phyloP scores from a whole-genome alignment of 140 eudicot species.

The Stevia rebaudiana region DNA sequence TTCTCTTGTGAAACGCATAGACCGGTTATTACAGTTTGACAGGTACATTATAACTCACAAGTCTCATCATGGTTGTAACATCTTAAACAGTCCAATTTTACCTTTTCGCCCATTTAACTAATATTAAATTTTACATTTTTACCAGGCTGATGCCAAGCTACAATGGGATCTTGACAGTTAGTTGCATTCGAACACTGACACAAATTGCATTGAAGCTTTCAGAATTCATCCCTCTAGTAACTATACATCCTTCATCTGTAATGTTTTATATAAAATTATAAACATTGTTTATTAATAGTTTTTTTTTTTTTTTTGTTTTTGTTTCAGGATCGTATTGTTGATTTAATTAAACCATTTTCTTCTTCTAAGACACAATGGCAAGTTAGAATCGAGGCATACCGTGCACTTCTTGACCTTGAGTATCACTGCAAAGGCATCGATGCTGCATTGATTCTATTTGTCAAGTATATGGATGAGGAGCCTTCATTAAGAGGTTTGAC shows the following conservation, averaged over 20 bases:
- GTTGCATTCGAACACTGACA: slow-evolving; percentile 77
- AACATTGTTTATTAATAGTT: neutral
- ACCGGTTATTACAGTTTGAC: slow-evolving; percentile 88
- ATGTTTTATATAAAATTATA: neutral
- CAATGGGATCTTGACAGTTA: slow-evolving; percentile 77
- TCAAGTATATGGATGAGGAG: slow-evolving; percentile 57
- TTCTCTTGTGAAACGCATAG: slow-evolving; percentile 83
- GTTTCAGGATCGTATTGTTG: slow-evolving; percentile 61
- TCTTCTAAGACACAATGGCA: slow-evolving; percentile 51
- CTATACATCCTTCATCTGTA: slow-evolving; percentile 4
- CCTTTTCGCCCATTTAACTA: slow-evolving; percentile 13
- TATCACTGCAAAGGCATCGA: slow-evolving; percentile 66
- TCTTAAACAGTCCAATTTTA: neutral
- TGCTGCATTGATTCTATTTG: slow-evolving; percentile 62
- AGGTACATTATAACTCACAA: slow-evolving; percentile 46
- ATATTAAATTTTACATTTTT: slow-evolving; percentile 11
- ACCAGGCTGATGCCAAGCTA: slow-evolving; percentile 91
- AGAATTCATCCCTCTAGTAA: slow-evolving; percentile 69
- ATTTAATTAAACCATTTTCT: slow-evolving; percentile 61
- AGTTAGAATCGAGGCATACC: slow-evolving; percentile 75
- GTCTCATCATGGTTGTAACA: slow-evolving; percentile 12
- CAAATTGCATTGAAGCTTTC: slow-evolving; percentile 80
- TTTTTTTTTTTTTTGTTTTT: neutral
- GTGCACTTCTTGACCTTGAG: slow-evolving; percentile 92
- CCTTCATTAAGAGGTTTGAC: slow-evolving; percentile 67